Evolutionary conservation across 108 stramenopile species (phyloP).

Genomic region (Mayamaea pseudoterrestris): DNA sequence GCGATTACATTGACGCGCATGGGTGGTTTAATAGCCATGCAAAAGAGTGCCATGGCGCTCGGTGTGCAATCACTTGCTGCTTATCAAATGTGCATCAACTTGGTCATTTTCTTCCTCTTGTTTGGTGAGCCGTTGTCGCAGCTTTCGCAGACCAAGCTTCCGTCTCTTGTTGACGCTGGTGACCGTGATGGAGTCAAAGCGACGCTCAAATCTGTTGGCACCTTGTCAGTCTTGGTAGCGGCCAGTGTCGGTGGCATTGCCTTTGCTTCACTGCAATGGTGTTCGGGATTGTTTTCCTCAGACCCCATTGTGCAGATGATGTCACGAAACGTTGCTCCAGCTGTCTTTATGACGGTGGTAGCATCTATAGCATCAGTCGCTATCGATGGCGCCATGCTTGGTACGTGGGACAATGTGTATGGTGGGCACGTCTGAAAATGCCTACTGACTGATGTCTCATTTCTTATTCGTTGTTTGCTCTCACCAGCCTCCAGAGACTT

Average conservation of each 20-base stretch:
- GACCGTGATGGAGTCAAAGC: conserved; percentile 13
- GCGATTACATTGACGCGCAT: conserved; percentile 63
- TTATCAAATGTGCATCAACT: conserved; percentile 59
- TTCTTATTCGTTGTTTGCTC: too few relatives aligned
- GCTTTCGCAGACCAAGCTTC: conserved; percentile 59
- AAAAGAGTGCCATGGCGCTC: conserved; percentile 49
- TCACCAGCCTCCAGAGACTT: conserved; percentile 73
- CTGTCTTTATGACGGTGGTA: conserved; percentile 47
- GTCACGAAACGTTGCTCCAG: conserved; percentile 42
- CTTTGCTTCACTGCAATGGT: conserved; percentile 23
- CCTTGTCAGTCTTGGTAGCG: conserved; percentile 30
- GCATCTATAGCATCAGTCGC: conserved; percentile 52
- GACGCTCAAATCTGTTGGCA: conserved; percentile 53
- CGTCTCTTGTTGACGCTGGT: conserved; percentile 38
- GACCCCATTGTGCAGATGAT: conserved; percentile 44
- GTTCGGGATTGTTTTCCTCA: conserved; percentile 48
- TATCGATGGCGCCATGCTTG: conserved; percentile 69
- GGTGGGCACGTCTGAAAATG: too few relatives aligned
- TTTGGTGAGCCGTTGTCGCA: conserved; percentile 75
- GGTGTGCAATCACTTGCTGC: conserved; percentile 48
- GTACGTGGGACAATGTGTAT: too few relatives aligned
- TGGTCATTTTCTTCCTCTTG: conserved; percentile 60
- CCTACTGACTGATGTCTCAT: too few relatives aligned
- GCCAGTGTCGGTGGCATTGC: conserved; percentile 42
- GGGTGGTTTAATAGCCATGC: conserved; percentile 60